Evolutionary conservation across 805 yeast species (phyloP), one percentile per base, ranked within the genome.

Genomic region (Saturnispora dispora): DNA sequence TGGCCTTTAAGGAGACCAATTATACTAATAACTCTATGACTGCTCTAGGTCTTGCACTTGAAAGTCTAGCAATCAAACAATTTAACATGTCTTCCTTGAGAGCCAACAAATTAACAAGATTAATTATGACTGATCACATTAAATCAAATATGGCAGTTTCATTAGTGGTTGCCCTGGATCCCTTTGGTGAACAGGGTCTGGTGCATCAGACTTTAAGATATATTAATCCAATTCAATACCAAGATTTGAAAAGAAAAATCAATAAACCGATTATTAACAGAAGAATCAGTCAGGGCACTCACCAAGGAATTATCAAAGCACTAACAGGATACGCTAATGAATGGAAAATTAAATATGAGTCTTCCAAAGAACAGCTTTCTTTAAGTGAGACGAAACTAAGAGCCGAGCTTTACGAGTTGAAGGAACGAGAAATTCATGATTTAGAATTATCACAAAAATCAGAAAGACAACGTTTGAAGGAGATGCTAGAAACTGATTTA

Each of bases 21-120:
- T 69, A 72, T 47, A 75, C 77, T 18, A 77, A 78, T 57, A 70
- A 70, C 41, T 73, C 79, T 9, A 62, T 77, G 48, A 71, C 78
- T 53, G 75, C 76, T 52, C 62, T 79, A 9, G 81, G 82, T 6
- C 71, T 77, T 50, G 71, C 78, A 45, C 59, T 79, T 13, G 69
- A 71, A 42, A 58, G 71, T 50, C 71, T 75, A 60, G 64, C 65
- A 45, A 63, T 68, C 15, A 63, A 65, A 45, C 69, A 62, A 52
- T 64, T 68, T 54, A 69, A 72, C 55, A 68, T 67, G 56, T 67
- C 78, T 6, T 60, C 68, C n/a, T 57, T 77, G 54, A 67, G 81
- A 58, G 71, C 75, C 9, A 72, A 75, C 30, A 77, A 74, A 56
- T 64, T 78, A 17, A 74, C 79, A 3, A 72, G 79, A 55, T 55